phyloP scores from a whole-genome alignment of 2,329 filamentous ascomycete genomes.

The Alternaria arbusti region DNA sequence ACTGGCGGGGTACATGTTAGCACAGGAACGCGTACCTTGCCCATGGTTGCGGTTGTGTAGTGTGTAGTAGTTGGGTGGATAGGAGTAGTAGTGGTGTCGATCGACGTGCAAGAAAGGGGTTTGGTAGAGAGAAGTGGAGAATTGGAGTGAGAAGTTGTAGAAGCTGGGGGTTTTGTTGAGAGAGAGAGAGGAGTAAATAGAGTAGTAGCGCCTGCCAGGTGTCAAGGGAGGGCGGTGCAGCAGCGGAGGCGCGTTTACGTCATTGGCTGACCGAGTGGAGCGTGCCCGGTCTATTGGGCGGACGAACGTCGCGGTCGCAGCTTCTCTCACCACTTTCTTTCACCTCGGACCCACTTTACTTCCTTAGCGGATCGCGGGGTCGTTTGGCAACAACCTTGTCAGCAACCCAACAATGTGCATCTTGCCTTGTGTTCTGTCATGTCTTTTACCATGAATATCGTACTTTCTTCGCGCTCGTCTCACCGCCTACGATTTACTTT shows the following conservation, averaged over 20 bases:
- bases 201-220: constrained; percentile 32
- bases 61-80: constrained; percentile 7
- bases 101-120: constrained; percentile 14
- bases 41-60: constrained; percentile 35
- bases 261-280: constrained; percentile 22
- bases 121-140: constrained; percentile 5
- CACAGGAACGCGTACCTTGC: constrained; percentile 31
- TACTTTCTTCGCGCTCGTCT: not conserved
- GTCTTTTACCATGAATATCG: not conserved
- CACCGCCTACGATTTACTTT: not conserved
- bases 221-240: constrained; percentile 28
- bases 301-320: constrained; percentile 1
- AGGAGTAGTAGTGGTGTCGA: constrained; percentile 21
- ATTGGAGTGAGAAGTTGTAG: constrained; percentile 13
- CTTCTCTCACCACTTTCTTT: constrained; percentile 12
- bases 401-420: not conserved
- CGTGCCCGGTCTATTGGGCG: constrained; percentile 20
- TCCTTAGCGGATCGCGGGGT: not conserved
- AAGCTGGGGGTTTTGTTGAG: constrained; percentile 30
- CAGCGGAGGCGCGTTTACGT: constrained; percentile 25
- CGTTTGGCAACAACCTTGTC: not conserved
- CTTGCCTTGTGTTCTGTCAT: not conserved
- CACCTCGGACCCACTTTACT: constrained; percentile 5
- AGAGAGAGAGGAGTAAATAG: constrained; percentile 27
- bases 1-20: constrained; percentile 20